These are phyloP conservation scores for Lolium perenne DNA, from an alignment of 176 grass and related monocot species.

Conservation along the genomic window DNA sequence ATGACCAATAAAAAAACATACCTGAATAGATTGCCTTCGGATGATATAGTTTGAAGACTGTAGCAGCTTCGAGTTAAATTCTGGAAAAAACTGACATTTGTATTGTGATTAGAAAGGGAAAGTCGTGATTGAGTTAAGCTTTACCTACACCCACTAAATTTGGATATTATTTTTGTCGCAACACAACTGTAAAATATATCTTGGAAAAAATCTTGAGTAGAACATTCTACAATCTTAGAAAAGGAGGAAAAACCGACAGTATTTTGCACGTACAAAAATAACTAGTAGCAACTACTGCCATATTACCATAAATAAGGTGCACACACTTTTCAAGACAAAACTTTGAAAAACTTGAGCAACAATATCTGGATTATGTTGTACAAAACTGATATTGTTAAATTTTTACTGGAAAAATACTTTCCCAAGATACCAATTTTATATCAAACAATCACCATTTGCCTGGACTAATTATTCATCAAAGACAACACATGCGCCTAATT, in stretches of 20 bases:
- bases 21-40: constrained; percentile 56
- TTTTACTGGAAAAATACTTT: too few species aligned
- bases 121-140: not conserved
- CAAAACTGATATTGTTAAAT: too few species aligned
- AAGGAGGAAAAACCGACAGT: not conserved
- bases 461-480: too few species aligned
- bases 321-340: too few species aligned
- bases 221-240: not conserved
- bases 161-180: not conserved
- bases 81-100: constrained; percentile 56
- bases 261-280: not conserved
- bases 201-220: not conserved
- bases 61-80: constrained; percentile 62
- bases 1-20: not conserved
- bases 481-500: too few species aligned
- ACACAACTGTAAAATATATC: not conserved
- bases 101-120: constrained; percentile 7
- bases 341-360: too few species aligned
- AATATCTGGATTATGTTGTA: too few species aligned
- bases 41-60: constrained; percentile 62
- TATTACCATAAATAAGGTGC: too few species aligned
- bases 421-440: too few species aligned
- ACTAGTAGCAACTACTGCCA: too few species aligned
- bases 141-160: not conserved
- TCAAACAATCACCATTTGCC: too few species aligned